Conservation (phyloP, 2,329 filamentous ascomycete species). For the Stenocarpella maydis region DNA sequence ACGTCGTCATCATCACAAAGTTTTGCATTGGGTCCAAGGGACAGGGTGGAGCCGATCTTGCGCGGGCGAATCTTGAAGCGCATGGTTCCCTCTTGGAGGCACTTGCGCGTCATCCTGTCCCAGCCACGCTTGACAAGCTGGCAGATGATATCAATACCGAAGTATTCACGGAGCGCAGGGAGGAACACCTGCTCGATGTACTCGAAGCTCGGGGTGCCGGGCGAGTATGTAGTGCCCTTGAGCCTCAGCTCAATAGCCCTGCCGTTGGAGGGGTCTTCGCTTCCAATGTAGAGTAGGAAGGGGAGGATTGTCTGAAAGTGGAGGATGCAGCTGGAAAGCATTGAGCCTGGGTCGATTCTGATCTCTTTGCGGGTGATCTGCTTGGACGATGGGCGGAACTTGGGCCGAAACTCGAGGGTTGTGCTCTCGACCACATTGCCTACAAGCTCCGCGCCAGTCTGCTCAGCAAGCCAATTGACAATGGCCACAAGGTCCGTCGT, state of each 20-base stretch:
- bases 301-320: conserved; percentile 69
- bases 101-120: conserved; percentile 49
- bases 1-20: conserved; percentile 37
- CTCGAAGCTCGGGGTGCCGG: conserved; percentile 64
- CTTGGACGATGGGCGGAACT: conserved; percentile 44
- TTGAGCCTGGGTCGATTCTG: conserved; percentile 57
- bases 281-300: conserved; percentile 62
- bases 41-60: conserved; percentile 46
- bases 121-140: conserved; percentile 58
- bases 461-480: conserved; percentile 61
- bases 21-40: conserved; percentile 39
- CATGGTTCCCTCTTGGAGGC: conserved; percentile 50
- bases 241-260: conserved; percentile 60
- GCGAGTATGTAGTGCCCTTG: conserved; percentile 66
- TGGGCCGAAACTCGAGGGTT: conserved; percentile 57
- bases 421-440: conserved; percentile 62
- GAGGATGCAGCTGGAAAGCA: conserved; percentile 63
- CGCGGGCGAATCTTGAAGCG: conserved; percentile 55
- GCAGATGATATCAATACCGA: conserved; percentile 57
- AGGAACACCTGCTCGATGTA: conserved; percentile 70
- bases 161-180: conserved; percentile 59
- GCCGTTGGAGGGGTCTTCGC: conserved; percentile 43
- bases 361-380: conserved; percentile 54
- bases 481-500: conserved; percentile 68
- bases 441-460: conserved; percentile 58